Base-by-base conservation (phyloP, 352 stramenopile species). In the Phytophthora niederhauseri region DNA sequence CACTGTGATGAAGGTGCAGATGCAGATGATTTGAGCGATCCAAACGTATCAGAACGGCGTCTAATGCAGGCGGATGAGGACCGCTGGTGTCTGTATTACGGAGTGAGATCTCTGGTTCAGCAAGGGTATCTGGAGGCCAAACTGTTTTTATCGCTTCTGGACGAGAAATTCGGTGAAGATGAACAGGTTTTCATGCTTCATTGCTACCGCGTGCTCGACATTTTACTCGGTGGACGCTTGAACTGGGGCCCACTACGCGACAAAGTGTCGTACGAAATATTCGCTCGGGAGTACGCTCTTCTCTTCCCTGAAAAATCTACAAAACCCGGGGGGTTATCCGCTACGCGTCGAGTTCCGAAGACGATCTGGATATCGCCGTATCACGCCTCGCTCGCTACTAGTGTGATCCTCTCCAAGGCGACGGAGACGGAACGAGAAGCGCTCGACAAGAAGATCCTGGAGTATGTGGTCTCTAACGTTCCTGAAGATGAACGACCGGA, bases 71-170 rank as follows among this genome's bases (percentile, higher is more conserved):
- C 92, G 0, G 91, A 98, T 55, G 92, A 98, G 68, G 85, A 96
- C 43, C 81, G 94, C 0, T 98, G 95, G 95, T 95, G 89, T 31
- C 59, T 98, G 22, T 98, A 98, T 69, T 98, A 98, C 57, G 94
- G 94, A 0, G 87, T 96, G 30, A 97, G 97, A 58, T 68, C 78
- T 0, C 66, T 95, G 2, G 81, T 98, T 0, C 79, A 90, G 14
- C 82, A 95, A 61, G 92, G 95, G 15, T 94, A 91, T 34, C 50
- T 95, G 28, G 95, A 98, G 45, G 92, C 93, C 0, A 95, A 94
- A 53, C 68, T 98, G 0, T 98, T 98, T 51, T 79, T 97, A 19
- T 95, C 88, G 2, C 77, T 98, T 15, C 77, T 98, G 0, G 94
- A 98, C 52, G 93, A 98, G 60, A 97, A 93, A 38, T 92, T 97